phyloP scores from a whole-genome alignment of 768 basidiomycete species.

The Russula sp. region DNA sequence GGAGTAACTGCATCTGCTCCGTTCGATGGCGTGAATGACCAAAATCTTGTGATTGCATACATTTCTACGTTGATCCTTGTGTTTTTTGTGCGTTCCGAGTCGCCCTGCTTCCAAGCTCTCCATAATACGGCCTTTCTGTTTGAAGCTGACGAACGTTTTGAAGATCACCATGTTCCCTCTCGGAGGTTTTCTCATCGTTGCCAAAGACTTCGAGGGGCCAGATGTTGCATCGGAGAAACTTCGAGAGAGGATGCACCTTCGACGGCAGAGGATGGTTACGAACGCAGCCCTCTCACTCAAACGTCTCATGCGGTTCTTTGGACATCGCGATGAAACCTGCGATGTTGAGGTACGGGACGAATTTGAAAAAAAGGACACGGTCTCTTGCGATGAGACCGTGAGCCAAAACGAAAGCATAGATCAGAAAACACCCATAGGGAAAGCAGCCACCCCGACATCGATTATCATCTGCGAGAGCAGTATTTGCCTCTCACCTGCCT shows the following conservation, averaged over 20 bases:
- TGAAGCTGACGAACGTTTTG: not conserved
- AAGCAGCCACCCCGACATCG: not conserved
- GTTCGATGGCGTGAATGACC: conserved; percentile 55
- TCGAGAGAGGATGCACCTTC: conserved; percentile 44
- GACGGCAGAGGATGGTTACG: conserved; percentile 34
- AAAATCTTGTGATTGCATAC: conserved; percentile 63
- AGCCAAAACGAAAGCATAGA: not conserved
- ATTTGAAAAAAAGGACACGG: not conserved
- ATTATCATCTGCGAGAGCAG: no score
- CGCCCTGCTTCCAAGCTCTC: not conserved
- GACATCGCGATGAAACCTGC: not conserved
- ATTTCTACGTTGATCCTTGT: conserved; percentile 60
- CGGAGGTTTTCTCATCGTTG: conserved; percentile 53
- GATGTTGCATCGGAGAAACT: conserved; percentile 60
- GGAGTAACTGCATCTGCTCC: conserved; percentile 59
- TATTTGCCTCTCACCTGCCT: no score
- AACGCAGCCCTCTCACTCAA: not conserved
- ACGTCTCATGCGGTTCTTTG: not conserved
- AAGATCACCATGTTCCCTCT: conserved; percentile 65
- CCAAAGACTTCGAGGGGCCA: conserved; percentile 62
- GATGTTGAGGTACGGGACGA: conserved; percentile 2
- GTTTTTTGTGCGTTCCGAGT: conserved; percentile 53
- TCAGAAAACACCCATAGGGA: not conserved
- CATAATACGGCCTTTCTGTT: not conserved
- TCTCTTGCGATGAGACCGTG: not conserved